Conservation (phyloP, 2,329 filamentous ascomycete species). For the Lachnellula cervina region DNA sequence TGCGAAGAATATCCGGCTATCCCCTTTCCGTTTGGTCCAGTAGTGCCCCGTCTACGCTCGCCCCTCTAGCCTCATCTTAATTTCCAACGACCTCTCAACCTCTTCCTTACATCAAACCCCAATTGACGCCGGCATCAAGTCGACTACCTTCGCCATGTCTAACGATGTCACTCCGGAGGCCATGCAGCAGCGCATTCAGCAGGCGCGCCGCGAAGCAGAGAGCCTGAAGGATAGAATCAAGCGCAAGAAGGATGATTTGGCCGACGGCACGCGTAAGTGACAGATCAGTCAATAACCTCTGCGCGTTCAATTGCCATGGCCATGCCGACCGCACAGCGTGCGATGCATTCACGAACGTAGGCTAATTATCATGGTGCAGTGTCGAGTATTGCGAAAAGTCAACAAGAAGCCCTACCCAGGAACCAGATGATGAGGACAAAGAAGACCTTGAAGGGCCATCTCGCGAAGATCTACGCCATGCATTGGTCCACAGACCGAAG, state of each 20-base stretch:
- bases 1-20: not conserved
- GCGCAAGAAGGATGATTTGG: constrained; percentile 99
- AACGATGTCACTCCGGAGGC: constrained; percentile 65
- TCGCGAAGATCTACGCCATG: constrained; percentile 99
- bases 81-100: constrained; percentile 8
- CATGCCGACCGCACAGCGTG: not conserved
- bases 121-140: constrained; percentile 14
- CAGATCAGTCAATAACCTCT: constrained; percentile 1
- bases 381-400: constrained; percentile 84
- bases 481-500: constrained; percentile 99
- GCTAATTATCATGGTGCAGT: constrained; percentile 49
- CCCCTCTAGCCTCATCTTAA: constrained; percentile 6
- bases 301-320: not conserved
- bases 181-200: constrained; percentile 91
- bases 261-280: constrained; percentile 90
- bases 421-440: constrained; percentile 95
- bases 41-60: not conserved
- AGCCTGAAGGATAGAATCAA: constrained; percentile 98
- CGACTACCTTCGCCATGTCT: constrained; percentile 26
- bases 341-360: constrained; percentile 2
- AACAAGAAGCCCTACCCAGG: constrained; percentile 85
- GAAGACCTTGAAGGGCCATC: constrained; percentile 92
- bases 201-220: constrained; percentile 94
- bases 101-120: constrained; percentile 9
- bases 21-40: not conserved